Conservation (phyloP, 306 rosid species). For the Malus orientalis region DNA sequence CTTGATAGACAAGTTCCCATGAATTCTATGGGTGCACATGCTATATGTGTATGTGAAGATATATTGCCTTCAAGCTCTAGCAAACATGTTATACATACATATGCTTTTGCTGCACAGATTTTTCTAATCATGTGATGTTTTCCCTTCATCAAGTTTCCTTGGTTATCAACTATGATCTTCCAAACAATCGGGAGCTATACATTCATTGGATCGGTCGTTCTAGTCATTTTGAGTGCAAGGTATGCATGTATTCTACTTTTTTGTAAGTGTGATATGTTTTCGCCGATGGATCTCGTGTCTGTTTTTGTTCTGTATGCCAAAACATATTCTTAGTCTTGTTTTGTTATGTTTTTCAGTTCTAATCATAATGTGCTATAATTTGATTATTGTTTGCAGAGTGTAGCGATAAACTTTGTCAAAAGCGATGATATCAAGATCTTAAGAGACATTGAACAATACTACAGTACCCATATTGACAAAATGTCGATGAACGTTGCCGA, state of each 20-base stretch:
- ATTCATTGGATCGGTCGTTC: slow-evolving; percentile 94
- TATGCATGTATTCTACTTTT: slow-evolving; percentile 4
- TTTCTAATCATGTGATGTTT: not conserved
- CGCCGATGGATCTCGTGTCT: rapidly evolving
- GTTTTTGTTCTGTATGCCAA: too few species aligned
- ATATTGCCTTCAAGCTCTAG: too few species aligned
- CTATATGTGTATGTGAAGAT: too few species aligned
- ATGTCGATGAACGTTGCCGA: slow-evolving; percentile 98
- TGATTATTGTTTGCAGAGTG: slow-evolving; percentile 56
- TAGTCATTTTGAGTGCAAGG: slow-evolving; percentile 99
- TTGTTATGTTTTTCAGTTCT: too few species aligned
- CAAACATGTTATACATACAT: too few species aligned
- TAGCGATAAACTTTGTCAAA: slow-evolving; percentile 89
- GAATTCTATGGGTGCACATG: too few species aligned
- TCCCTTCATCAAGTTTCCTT: slow-evolving; percentile 55
- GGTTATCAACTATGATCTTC: slow-evolving; percentile 91
- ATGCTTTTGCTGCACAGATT: not conserved
- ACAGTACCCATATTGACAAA: slow-evolving; percentile 93
- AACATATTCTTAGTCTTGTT: too few species aligned
- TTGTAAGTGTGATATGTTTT: too few species aligned
- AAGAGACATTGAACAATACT: slow-evolving; percentile 86
- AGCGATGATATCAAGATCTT: slow-evolving; percentile 89
- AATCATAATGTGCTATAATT: not conserved
- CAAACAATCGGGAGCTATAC: slow-evolving; percentile 90
- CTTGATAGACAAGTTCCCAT: too few species aligned